phyloP scores from a whole-genome alignment of 768 basidiomycete species.

The Boletus tylopilopsis region DNA sequence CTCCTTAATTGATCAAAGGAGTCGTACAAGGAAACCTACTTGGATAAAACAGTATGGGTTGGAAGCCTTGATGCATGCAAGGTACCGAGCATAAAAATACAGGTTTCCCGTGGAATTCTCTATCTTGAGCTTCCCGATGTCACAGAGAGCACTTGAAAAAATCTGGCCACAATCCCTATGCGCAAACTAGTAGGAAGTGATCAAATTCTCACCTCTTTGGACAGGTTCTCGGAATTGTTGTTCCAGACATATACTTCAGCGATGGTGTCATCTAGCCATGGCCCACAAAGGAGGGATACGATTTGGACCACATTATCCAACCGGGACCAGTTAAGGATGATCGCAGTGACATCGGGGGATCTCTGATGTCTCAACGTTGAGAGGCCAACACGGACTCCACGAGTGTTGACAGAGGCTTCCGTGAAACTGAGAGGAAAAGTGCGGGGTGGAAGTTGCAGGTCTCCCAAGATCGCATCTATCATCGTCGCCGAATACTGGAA shows the following conservation, averaged over 20 bases:
- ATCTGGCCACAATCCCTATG: conserved; percentile 29
- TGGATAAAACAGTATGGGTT: conserved; percentile 64
- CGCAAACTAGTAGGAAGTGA: not conserved
- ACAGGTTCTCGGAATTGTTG: conserved; percentile 46
- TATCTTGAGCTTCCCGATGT: conserved; percentile 43
- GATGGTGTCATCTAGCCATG: conserved; percentile 43
- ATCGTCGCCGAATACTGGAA: not conserved
- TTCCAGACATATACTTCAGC: conserved; percentile 59
- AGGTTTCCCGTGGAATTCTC: conserved; percentile 54
- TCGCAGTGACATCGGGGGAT: conserved; percentile 46
- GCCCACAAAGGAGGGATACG: conserved; percentile 46
- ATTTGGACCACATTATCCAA: conserved; percentile 59
- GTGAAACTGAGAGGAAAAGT: conserved; percentile 19
- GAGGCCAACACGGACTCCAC: conserved; percentile 14
- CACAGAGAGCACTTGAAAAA: conserved; percentile 41
- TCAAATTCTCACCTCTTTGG: conserved; percentile 37
- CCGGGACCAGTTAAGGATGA: conserved; percentile 67
- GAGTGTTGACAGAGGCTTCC: not conserved
- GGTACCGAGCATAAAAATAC: conserved; percentile 60
- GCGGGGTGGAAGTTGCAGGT: conserved; percentile 12
- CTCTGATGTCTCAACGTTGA: not conserved
- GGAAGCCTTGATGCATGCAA: conserved; percentile 49
- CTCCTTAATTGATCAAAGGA: conserved; percentile 2
- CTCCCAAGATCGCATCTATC: conserved; percentile 10
- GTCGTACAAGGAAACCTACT: conserved; percentile 30